Conservation (phyloP, 192 early-diverging fungal species). For the Cladochytrium replicatum region DNA sequence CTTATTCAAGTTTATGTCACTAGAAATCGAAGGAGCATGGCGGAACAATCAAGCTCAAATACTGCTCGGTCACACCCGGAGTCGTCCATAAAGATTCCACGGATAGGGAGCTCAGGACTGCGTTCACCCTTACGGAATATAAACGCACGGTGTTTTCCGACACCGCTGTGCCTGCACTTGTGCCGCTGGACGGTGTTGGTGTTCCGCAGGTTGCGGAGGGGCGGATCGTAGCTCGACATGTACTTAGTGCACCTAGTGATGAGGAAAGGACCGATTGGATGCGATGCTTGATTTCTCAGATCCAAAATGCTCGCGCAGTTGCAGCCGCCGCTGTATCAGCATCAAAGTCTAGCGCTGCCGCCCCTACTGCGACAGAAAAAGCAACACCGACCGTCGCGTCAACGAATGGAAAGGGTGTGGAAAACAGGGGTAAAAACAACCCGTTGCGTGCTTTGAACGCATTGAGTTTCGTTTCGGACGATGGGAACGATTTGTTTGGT, state of each 20-base stretch:
- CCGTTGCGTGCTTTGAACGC: too few relatives aligned
- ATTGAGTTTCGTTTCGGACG: too few relatives aligned
- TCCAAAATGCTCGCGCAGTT: conserved; percentile 24
- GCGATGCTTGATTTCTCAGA: conserved; percentile 49
- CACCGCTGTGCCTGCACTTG: neutral
- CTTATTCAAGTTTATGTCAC: conserved; percentile 1
- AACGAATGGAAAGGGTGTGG: too few relatives aligned
- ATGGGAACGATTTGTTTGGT: too few relatives aligned
- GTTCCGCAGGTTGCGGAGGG: conserved; percentile 1
- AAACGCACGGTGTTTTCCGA: conserved; percentile 30
- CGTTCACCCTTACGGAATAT: conserved; percentile 76
- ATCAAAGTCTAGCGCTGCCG: too few relatives aligned
- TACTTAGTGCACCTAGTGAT: conserved; percentile 83
- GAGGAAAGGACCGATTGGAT: conserved; percentile 89
- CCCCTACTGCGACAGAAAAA: too few relatives aligned
- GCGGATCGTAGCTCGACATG: conserved; percentile 50
- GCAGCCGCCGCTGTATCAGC: too few relatives aligned
- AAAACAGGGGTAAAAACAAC: too few relatives aligned
- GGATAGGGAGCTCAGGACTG: conserved; percentile 68
- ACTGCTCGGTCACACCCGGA: conserved; percentile 58
- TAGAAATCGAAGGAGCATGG: conserved; percentile 62
- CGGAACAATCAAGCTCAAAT: conserved; percentile 65
- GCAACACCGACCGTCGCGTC: too few relatives aligned
- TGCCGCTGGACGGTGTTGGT: too few relatives aligned
- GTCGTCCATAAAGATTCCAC: conserved; percentile 13